Evolutionary conservation across 352 stramenopile species (phyloP).

Genomic region (Phytopythium helicoides): DNA sequence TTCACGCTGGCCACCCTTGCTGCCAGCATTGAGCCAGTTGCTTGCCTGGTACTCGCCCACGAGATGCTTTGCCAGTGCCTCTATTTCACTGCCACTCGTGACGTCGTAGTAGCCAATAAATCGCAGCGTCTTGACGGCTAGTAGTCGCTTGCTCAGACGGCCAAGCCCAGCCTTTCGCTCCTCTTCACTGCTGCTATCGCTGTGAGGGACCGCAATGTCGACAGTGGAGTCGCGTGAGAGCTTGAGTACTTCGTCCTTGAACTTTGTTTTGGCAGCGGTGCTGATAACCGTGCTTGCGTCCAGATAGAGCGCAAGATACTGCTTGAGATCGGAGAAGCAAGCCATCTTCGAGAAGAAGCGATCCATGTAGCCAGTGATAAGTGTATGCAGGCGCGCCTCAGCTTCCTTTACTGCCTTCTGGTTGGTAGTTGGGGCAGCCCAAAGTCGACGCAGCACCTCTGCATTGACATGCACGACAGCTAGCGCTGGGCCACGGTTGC

Average conservation of each 20-base stretch:
- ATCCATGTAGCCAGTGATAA: slow-evolving; percentile 58
- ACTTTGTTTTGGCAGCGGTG: slow-evolving; percentile 21
- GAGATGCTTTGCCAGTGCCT: slow-evolving; percentile 38
- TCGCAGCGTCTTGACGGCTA: slow-evolving; percentile 67
- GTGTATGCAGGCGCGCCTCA: slow-evolving; percentile 43
- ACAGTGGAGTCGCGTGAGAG: slow-evolving; percentile 26
- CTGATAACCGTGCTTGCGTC: slow-evolving; percentile 31
- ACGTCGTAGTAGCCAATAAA: slow-evolving; percentile 58
- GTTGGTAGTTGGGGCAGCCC: slow-evolving; percentile 2
- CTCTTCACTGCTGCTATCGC: slow-evolving; percentile 17
- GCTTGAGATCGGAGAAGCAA: slow-evolving; percentile 86
- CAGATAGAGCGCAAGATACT: slow-evolving; percentile 61
- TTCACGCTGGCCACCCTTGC: slow-evolving; percentile 72
- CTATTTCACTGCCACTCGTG: slow-evolving; percentile 24
- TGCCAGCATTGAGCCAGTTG: slow-evolving; percentile 71
- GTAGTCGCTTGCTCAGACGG: slow-evolving; percentile 49
- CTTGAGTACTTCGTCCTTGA: slow-evolving; percentile 33
- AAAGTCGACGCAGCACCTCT: slow-evolving; percentile 43
- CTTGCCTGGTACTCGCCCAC: slow-evolving; percentile 67
- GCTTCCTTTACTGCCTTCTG: slow-evolving; percentile 18
- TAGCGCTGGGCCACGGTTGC: slow-evolving; percentile 67
- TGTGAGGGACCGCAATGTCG: slow-evolving; percentile 14
- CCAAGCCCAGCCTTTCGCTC: slow-evolving; percentile 44
- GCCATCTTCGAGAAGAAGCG: slow-evolving; percentile 78
- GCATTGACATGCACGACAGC: slow-evolving; percentile 54